phyloP scores from a whole-genome alignment of 371 early-diverging fungal genomes.

The Mortierella sp. region DNA sequence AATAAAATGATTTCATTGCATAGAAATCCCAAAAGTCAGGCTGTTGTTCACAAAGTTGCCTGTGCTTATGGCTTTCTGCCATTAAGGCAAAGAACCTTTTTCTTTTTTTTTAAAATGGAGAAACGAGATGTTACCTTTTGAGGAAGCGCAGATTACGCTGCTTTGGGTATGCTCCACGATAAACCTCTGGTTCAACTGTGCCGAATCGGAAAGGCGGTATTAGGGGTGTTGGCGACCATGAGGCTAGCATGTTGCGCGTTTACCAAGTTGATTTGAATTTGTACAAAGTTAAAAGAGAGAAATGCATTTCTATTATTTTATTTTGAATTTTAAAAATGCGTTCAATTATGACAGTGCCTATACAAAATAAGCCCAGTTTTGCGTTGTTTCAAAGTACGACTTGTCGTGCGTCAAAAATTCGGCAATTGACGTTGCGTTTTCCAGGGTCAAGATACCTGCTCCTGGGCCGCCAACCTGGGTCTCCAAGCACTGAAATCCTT shows the following conservation, averaged over 20 bases:
- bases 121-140: slow-evolving; percentile 61
- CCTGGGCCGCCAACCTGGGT: slow-evolving; percentile 84
- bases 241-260: slow-evolving; percentile 6
- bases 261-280: too few species aligned
- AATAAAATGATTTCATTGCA: not conserved
- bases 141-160: slow-evolving; percentile 88
- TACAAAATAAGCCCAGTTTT: slow-evolving; percentile 42
- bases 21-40: not conserved
- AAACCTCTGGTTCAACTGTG: slow-evolving; percentile 83
- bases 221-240: slow-evolving; percentile 64
- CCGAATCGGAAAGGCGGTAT: slow-evolving; percentile 91
- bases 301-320: not conserved
- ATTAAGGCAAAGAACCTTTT: not conserved
- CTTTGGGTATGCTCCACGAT: slow-evolving; percentile 91
- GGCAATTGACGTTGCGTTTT: slow-evolving; percentile 13
- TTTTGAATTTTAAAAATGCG: not conserved
- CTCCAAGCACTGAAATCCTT: slow-evolving; percentile 80
- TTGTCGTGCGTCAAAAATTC: slow-evolving; percentile 42
- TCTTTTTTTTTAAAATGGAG: not conserved
- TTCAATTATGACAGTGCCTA: too few species aligned
- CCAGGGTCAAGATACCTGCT: slow-evolving; percentile 60
- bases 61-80: too few species aligned
- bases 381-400: slow-evolving; percentile 22
- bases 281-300: too few species aligned
- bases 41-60: too few species aligned